Conservation (phyloP, 1,284 basidiomycete genomes). For the Termitomyces sp. region DNA sequence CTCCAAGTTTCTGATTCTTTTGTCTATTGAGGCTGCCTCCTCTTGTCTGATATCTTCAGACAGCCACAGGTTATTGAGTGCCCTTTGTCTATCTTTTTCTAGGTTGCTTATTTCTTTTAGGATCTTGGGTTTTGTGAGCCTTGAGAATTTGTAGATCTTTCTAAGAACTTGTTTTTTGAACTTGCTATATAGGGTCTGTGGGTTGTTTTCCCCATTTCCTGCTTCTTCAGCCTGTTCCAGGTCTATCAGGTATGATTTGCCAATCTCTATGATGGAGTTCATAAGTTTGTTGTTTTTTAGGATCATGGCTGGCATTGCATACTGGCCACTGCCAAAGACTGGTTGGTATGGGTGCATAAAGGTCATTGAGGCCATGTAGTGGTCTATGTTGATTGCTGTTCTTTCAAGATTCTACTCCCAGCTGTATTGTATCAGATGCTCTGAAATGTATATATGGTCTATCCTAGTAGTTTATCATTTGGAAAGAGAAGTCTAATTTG, state of each 20-base stretch:
- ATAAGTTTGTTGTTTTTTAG: no score
- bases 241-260: no score
- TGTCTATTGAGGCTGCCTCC: not conserved
- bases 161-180: not conserved
- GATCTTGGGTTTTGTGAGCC: not conserved
- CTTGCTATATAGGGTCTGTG: not conserved
- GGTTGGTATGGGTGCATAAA: no score
- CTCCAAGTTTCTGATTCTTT: not conserved
- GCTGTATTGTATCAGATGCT: no score
- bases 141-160: not conserved
- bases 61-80: not conserved
- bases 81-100: not conserved
- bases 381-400: no score
- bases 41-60: not conserved
- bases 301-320: no score
- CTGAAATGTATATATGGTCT: no score
- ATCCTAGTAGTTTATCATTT: no score
- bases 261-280: no score
- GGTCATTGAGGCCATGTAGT: no score
- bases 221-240: no score
- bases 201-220: not conserved
- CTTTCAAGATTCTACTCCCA: no score
- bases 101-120: not conserved
- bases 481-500: not conserved
- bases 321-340: accelerated